A percentile compares a stretch with the other conserved stretches of the same genome.
Conservation (phyloP, 1,284 basidiomycete species). For the Fomes fomentarius region DNA sequence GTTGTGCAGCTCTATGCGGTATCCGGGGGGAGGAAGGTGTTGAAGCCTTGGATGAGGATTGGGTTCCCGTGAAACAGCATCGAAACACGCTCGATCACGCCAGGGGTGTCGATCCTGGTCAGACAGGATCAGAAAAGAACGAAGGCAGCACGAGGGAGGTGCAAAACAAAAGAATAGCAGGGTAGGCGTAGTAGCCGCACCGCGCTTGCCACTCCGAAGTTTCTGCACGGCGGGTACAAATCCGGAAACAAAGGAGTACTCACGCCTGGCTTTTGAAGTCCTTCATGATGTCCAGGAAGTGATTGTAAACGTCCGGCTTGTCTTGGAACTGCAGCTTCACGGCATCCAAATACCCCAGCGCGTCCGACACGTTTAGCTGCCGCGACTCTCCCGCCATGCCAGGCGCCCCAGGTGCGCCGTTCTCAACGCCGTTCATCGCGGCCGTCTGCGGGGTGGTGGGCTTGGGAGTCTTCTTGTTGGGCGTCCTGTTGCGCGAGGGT, state of each 20-base stretch:
- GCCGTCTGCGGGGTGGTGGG: slow-evolving; percentile 20
- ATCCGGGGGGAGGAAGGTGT: slow-evolving; percentile 98
- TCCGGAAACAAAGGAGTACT: slow-evolving; percentile 39
- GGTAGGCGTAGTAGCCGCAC: not conserved
- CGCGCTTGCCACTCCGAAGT: not conserved
- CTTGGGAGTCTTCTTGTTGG: slow-evolving; percentile 20
- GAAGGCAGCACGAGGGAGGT: not conserved
- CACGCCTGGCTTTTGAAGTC: slow-evolving; percentile 96
- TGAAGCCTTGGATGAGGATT: slow-evolving; percentile 96
- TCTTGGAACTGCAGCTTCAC: slow-evolving; percentile 94
- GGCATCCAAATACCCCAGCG: slow-evolving; percentile 95
- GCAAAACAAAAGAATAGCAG: not conserved
- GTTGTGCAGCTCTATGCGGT: slow-evolving; percentile 90
- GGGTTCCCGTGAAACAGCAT: slow-evolving; percentile 95
- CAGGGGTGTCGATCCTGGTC: slow-evolving; percentile 94
- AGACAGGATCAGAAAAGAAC: not conserved
- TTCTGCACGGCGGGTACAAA: not conserved
- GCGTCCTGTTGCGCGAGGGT: slow-evolving; percentile 19
- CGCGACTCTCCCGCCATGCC: slow-evolving; percentile 33
- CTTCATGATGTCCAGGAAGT: slow-evolving; percentile 99
- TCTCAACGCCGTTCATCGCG: slow-evolving; percentile 18
- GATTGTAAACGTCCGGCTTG: slow-evolving; percentile 95
- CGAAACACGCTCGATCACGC: slow-evolving; percentile 97
- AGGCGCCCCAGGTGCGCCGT: slow-evolving; percentile 13
- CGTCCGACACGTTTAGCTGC: slow-evolving; percentile 85